Conservation (phyloP, 1,139 yeast species). For the Candida neerlandica region DNA sequence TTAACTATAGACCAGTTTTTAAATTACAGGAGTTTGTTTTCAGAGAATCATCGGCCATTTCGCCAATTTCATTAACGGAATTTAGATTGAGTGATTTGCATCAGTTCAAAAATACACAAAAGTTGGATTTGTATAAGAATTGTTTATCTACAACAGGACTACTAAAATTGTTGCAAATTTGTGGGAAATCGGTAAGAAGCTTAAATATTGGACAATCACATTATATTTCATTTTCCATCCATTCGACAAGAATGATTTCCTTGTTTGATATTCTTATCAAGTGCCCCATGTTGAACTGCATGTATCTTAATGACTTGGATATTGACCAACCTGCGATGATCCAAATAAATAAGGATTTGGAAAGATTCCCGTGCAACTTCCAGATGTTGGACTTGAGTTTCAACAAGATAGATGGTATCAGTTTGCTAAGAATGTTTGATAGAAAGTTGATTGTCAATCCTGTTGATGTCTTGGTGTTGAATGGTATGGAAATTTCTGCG, state of each 20-base stretch:
- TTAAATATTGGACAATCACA: slow-evolving; percentile 38
- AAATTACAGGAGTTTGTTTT: slow-evolving; percentile 29
- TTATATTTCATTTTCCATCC: slow-evolving; percentile 26
- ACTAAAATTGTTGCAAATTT: slow-evolving; percentile 27
- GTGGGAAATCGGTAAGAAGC: slow-evolving; percentile 18
- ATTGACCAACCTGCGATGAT: slow-evolving; percentile 40
- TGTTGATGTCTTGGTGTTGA: slow-evolving; percentile 29
- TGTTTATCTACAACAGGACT: slow-evolving; percentile 37
- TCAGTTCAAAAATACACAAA: slow-evolving; percentile 25
- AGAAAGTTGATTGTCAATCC: slow-evolving; percentile 11
- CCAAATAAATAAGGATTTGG: slow-evolving; percentile 30
- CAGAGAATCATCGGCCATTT: slow-evolving; percentile 26
- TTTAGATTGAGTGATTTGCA: slow-evolving; percentile 27
- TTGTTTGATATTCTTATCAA: slow-evolving; percentile 25
- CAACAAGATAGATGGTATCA: slow-evolving; percentile 42
- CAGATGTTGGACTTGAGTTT: slow-evolving; percentile 39
- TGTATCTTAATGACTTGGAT: slow-evolving; percentile 39
- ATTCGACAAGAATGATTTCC: slow-evolving; percentile 20
- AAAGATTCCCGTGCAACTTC: slow-evolving; percentile 16
- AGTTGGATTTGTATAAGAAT: slow-evolving; percentile 39
- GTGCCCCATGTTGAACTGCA: slow-evolving; percentile 26
- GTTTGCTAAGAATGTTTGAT: slow-evolving; percentile 36
- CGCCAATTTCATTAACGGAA: slow-evolving; percentile 27
- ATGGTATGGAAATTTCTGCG: slow-evolving; percentile 38
- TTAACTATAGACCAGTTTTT: slow-evolving; percentile 33